A percentile compares a stretch with the other conserved stretches of the same genome.
Conservation (phyloP, 768 basidiomycete genomes). For the Rhizopogon roseolus region DNA sequence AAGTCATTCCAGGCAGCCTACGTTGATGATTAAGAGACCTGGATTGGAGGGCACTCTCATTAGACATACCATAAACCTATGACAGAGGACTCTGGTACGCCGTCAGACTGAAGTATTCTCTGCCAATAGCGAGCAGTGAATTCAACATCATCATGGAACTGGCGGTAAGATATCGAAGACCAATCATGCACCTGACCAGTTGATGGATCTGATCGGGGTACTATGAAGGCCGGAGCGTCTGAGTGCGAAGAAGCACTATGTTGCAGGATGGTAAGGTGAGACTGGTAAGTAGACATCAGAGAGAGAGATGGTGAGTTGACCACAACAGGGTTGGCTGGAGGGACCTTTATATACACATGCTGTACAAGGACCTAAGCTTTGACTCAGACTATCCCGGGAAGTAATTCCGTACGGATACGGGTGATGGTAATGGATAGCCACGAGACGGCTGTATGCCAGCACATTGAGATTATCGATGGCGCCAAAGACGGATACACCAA, state of each 20-base stretch:
- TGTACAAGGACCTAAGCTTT: conserved; percentile 12
- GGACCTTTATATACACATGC: conserved; percentile 27
- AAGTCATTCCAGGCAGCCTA: conserved; percentile 73
- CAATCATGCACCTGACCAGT: conserved; percentile 45
- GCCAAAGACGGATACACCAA: conserved; percentile 20
- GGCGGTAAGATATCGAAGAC: conserved; percentile 56
- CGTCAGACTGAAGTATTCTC: conserved; percentile 37
- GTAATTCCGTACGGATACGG: conserved; percentile 25
- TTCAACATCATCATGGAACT: conserved; percentile 66
- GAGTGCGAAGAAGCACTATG: conserved; percentile 47
- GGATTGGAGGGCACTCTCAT: background rate
- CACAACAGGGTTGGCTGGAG: background rate
- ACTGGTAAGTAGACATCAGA: conserved; percentile 22
- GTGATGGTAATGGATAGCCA: conserved; percentile 24
- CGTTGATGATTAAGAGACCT: conserved; percentile 10
- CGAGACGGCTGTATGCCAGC: conserved; percentile 26
- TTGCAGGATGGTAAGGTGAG: conserved; percentile 64
- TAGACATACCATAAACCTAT: conserved; percentile 67
- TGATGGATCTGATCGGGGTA: conserved; percentile 44
- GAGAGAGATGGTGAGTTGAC: conserved; percentile 5
- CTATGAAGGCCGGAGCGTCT: conserved; percentile 52
- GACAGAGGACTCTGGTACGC: conserved; percentile 51
- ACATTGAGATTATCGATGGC: conserved; percentile 29
- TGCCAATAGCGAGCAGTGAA: conserved; percentile 62
- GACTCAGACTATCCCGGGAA: conserved; percentile 22